Evolutionary conservation across 179 eudicot genomes (phyloP), one percentile per base, ranked within the genome.

Genomic region (Spergularia azorica): DNA sequence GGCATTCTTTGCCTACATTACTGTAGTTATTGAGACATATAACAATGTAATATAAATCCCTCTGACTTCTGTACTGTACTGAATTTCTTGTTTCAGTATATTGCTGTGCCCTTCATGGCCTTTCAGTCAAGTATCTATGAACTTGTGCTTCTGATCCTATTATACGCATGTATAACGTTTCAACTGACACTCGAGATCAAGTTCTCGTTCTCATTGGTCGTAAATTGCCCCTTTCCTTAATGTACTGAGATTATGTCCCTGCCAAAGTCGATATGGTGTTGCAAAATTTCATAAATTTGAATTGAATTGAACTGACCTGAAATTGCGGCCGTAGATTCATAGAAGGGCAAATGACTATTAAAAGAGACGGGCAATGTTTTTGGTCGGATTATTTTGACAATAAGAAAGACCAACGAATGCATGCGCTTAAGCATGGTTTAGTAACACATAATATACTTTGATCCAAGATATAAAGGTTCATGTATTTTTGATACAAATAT

Each of bases 41-140:
- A 59, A 58, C 20, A 36, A 36, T 74, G 74, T 73, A 54, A 55
- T 70, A 39, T 63, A 75, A 57, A 52, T 20, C 58, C 60, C 20
- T 15, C 16, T 57, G 60, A 26, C 68, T 10, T 38, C 20, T 10
- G 58, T 43, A 68, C 58, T 68, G n/a, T 39, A 63, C 67, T 68
- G 43, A 36, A 39, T 21, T 65, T 55, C 26, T 62, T 66, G 39
- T 50, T 80, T 69, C 38, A 80, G 82, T 75, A 75, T 75, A 71
- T 21, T 52, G 62, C 71, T 65, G 21, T 67, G 17, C 43, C 62
- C n/a, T 51, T 48, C 9, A 12, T 36, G 66, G 54, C 21, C 21
- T 56, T 71, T 61, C 21, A 60, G 51, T 15, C 59, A 14, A 20
- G 61, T 3, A 18, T 26, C 32, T 26, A 26, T 26, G 32, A 26